Evolutionary conservation across 306 rosid species (phyloP).

Genomic region (Pterocarpus macrocarpus): DNA sequence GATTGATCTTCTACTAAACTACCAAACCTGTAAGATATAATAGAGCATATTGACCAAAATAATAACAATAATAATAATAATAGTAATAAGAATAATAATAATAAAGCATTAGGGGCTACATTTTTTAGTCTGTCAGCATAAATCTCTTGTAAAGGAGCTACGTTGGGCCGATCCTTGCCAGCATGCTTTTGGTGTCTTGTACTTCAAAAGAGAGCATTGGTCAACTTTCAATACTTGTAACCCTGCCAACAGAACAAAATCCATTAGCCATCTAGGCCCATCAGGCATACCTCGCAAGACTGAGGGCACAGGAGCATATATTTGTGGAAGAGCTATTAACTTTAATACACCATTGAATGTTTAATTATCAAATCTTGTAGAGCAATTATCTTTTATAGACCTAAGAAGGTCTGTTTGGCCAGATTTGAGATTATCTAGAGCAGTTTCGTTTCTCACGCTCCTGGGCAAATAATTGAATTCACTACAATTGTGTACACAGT

Average conservation of each 20-base stretch:
- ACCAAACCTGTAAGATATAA: conserved; percentile 1
- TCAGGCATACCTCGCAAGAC: background rate
- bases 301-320: background rate
- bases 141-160: conserved; percentile 30
- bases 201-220: conserved; percentile 2
- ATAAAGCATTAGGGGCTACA: too few relatives aligned
- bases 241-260: background rate
- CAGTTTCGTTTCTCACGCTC: too few relatives aligned
- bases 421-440: background rate
- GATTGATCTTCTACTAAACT: background rate
- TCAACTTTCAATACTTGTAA: background rate
- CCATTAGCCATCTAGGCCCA: background rate
- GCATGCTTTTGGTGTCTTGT: background rate
- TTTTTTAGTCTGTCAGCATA: background rate
- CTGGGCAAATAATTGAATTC: too few relatives aligned
- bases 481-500: too few relatives aligned
- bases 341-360: background rate
- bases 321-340: background rate
- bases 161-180: background rate
- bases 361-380: conserved; percentile 3
- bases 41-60: background rate
- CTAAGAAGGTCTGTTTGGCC: conserved; percentile 13
- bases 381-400: conserved; percentile 13
- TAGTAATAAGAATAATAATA: too few relatives aligned
- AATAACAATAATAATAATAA: too few relatives aligned